Base-by-base conservation (phyloP, 768 basidiomycete genomes). In the Inosperma sp. region DNA sequence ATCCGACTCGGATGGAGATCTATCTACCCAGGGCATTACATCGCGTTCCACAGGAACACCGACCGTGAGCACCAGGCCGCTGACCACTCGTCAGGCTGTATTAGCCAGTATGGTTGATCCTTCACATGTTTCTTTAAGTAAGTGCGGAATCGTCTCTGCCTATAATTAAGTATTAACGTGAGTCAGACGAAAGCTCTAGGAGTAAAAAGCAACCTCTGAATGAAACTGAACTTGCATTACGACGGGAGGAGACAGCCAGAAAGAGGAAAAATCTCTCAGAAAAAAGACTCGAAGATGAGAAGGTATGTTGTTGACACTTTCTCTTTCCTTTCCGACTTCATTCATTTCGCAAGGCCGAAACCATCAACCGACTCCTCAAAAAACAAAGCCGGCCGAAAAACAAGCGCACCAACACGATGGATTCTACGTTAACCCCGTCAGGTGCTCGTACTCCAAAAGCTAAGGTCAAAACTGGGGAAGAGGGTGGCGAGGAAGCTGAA, bases 301-400 rank as follows among this genome's bases (percentile, higher is more conserved):
- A 88, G 80, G 89, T 83, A 48, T 45, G 63, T 46, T 21, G 36
- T 4, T 51, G 34, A 12, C 40, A 48, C 17, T 41, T 22, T 40
- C 39, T 26, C 27, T 21, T 37, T 19, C 12, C 17, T 36, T 36
- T n/a, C 12, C 22, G 36, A 39, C 36, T 40, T 48, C 26, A 25
- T 33, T 44, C 10, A 37, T 14, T 37, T 48, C 29, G 22, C 26
- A 58, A 91, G 87, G 82, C 82, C 19, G 91, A 93, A 60, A 93
- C 91, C 0, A 93, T 93, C 65, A 92, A 92, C 59, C 84, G 91
- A 22, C 75, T 93, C 12, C 77, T 93, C 44, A 90, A 90, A 65
- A 93, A 92, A 66, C 88, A 89, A 62, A 82, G 84, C 14, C 78
- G 84, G 8, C 75, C 85, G 2, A 77, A 79, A 36, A 79, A 75